Evolutionary conservation across 805 yeast genomes (phyloP).

Genomic region (Teunomyces barrocoloradensis): DNA sequence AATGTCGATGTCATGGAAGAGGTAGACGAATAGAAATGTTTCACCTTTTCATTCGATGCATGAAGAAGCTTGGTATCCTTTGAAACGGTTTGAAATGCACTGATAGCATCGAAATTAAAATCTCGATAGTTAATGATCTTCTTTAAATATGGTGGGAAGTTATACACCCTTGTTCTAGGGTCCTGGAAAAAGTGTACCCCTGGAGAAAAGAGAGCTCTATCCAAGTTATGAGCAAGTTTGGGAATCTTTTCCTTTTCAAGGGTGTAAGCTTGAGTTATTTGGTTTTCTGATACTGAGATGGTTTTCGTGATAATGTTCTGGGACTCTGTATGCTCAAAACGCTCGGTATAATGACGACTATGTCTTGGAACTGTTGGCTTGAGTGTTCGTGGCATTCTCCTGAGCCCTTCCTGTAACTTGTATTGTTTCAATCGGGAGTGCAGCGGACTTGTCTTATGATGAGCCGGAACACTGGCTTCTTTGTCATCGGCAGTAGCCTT

Average conservation of each 20-base stretch:
- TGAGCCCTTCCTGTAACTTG: background rate
- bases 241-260: conserved; percentile 44
- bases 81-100: conserved; percentile 63
- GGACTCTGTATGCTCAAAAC: conserved; percentile 1
- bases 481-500: background rate
- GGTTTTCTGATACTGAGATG: background rate
- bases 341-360: background rate
- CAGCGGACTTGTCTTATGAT: background rate
- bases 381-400: background rate
- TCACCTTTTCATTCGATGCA: conserved; percentile 40
- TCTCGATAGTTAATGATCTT: conserved; percentile 61
- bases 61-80: conserved; percentile 54
- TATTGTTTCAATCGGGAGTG: background rate
- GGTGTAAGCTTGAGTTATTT: conserved; percentile 14
- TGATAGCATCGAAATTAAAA: conserved; percentile 58
- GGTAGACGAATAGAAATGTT: conserved; percentile 70
- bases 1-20: conserved; percentile 81
- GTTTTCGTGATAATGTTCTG: conserved; percentile 2
- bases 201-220: conserved; percentile 74
- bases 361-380: background rate
- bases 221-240: conserved; percentile 59
- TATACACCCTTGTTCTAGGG: conserved; percentile 69
- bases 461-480: background rate
- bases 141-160: conserved; percentile 61
- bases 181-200: conserved; percentile 78